Evolutionary conservation across 495 filamentous ascomycete genomes (phyloP).

Genomic region (Echria macrotheca): DNA sequence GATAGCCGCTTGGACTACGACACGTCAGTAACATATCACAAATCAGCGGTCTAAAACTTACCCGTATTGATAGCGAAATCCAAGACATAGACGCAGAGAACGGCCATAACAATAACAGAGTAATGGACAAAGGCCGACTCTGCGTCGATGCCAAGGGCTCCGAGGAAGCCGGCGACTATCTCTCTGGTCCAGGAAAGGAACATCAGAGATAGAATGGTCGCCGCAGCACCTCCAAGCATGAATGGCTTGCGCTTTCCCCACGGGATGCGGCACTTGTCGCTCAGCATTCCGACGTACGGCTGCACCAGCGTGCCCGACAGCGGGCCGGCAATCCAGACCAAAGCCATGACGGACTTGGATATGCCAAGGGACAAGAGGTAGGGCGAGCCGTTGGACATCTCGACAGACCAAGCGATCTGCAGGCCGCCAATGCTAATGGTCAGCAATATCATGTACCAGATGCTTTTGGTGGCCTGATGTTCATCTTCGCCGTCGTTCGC

Average conservation of each 20-base stretch:
- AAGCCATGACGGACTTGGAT: slow-evolving; percentile 86
- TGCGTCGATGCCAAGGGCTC: slow-evolving; percentile 63
- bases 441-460: slow-evolving; percentile 76
- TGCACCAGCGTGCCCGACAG: slow-evolving; percentile 82
- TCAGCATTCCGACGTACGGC: slow-evolving; percentile 88
- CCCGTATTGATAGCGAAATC: slow-evolving; percentile 93
- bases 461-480: slow-evolving; percentile 61
- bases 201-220: slow-evolving; percentile 69
- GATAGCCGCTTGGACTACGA: slow-evolving; percentile 71
- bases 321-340: slow-evolving; percentile 92
- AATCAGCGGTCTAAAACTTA: slow-evolving; percentile 30
- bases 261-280: slow-evolving; percentile 72
- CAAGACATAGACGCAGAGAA: slow-evolving; percentile 76
- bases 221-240: slow-evolving; percentile 69
- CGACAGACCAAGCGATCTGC: slow-evolving; percentile 92
- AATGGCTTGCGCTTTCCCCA: slow-evolving; percentile 89
- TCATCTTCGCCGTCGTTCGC: slow-evolving; percentile 35
- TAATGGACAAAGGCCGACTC: slow-evolving; percentile 55
- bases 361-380: slow-evolving; percentile 70
- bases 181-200: slow-evolving; percentile 78
- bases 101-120: slow-evolving; percentile 63
- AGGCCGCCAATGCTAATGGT: slow-evolving; percentile 80
- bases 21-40: neutral
- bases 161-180: slow-evolving; percentile 62
- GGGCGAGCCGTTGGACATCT: slow-evolving; percentile 77